These are phyloP conservation scores for Aspergillus ochraceoroseus DNA, from an alignment of 2,329 filamentous ascomycete species.

Conservation along the genomic window DNA sequence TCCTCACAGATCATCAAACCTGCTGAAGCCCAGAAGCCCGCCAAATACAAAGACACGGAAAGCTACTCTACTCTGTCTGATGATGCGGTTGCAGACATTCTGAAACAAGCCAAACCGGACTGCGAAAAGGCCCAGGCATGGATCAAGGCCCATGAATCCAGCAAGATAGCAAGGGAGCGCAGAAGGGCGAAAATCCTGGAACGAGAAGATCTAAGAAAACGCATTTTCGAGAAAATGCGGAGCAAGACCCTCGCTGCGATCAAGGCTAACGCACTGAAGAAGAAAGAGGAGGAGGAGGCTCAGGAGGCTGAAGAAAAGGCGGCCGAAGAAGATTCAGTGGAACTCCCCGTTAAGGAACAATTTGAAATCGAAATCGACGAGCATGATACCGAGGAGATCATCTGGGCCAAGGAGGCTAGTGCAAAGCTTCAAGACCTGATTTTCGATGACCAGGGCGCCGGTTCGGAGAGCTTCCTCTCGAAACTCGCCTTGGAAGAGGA, in stretches of 20 bases:
- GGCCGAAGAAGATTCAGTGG: neutral
- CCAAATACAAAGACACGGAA: constrained; percentile 4
- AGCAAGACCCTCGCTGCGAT: constrained; percentile 7
- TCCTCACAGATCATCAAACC: neutral
- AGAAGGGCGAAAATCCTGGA: constrained; percentile 8
- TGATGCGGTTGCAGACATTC: constrained; percentile 20
- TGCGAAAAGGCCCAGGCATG: constrained; percentile 21
- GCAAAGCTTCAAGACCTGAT: neutral
- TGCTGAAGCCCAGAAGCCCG: neutral
- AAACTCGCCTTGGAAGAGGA: no score
- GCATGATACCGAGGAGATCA: neutral
- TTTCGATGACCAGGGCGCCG: neutral
- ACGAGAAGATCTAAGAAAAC: constrained; percentile 12
- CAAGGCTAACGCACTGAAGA: constrained; percentile 5
- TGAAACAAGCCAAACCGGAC: constrained; percentile 17
- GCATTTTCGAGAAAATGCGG: constrained; percentile 9
- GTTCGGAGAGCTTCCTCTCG: no score
- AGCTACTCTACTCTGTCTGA: constrained; percentile 11
- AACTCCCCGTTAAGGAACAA: no score
- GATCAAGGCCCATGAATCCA: constrained; percentile 19
- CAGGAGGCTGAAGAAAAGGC: neutral
- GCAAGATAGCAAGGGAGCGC: constrained; percentile 7
- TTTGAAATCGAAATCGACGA: neutral
- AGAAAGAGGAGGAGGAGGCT: constrained; percentile 8
- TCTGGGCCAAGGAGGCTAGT: neutral